Evolutionary conservation across 2,329 filamentous ascomycete genomes (phyloP).

Genomic region (Trichoderma atroviride): DNA sequence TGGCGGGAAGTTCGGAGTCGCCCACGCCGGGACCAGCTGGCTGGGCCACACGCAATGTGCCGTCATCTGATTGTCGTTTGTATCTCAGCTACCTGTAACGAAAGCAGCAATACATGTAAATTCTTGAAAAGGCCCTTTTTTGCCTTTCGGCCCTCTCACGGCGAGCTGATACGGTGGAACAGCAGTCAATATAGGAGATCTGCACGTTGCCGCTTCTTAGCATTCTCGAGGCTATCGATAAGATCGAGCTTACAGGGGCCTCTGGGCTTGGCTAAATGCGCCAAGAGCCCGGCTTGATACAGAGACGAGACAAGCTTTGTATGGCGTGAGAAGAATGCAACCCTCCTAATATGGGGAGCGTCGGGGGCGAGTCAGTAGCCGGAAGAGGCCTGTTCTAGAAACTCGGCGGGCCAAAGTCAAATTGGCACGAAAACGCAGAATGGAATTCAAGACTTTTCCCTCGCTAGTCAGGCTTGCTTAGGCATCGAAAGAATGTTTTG

Average conservation of each 20-base stretch:
- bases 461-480: background rate
- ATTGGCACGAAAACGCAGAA: background rate
- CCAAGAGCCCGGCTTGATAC: background rate
- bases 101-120: background rate
- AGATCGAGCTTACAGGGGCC: conserved; percentile 7
- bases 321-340: background rate
- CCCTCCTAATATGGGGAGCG: background rate
- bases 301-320: background rate
- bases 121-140: background rate
- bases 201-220: background rate
- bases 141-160: background rate
- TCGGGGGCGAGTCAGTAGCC: background rate
- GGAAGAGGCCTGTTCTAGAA: background rate
- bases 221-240: background rate
- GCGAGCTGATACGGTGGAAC: background rate
- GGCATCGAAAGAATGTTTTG: background rate
- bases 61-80: background rate
- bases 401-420: background rate
- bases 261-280: background rate
- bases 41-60: background rate
- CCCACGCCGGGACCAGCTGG: background rate
- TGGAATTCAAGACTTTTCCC: background rate
- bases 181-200: background rate
- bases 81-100: background rate
- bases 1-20: conserved; percentile 19